Evolutionary conservation across 2,329 filamentous ascomycete species (phyloP).

Genomic region (Pseudopyricularia javanii): DNA sequence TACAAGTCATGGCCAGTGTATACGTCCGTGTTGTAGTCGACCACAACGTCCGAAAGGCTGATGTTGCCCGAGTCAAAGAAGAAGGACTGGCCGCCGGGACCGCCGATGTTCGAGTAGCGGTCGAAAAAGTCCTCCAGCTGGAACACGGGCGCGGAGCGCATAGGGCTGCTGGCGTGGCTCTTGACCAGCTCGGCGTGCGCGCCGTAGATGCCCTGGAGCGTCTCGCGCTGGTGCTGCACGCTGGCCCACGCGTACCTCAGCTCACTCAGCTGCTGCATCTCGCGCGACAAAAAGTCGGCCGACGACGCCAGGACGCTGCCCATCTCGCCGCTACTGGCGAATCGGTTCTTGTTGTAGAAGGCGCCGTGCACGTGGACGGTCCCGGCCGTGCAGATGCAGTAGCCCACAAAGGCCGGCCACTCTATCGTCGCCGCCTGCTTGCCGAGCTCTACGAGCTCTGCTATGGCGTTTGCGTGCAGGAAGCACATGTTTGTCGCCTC

Average conservation of each 20-base stretch:
- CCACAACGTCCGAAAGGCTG: slow-evolving; percentile 52
- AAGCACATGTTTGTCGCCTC: slow-evolving; percentile 82
- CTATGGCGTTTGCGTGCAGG: slow-evolving; percentile 76
- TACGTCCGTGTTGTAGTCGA: slow-evolving; percentile 47
- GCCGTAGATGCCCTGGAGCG: slow-evolving; percentile 63
- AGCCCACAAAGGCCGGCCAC: slow-evolving; percentile 79
- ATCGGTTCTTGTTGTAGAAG: slow-evolving; percentile 52
- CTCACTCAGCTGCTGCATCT: slow-evolving; percentile 70
- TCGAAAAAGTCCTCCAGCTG: slow-evolving; percentile 84
- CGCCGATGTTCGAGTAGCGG: slow-evolving; percentile 51
- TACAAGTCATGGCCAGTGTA: slow-evolving; percentile 37
- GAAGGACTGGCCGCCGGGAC: slow-evolving; percentile 44
- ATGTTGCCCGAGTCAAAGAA: slow-evolving; percentile 65
- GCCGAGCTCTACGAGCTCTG: slow-evolving; percentile 69
- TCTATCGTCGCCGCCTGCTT: slow-evolving; percentile 63
- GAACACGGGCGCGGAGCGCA: slow-evolving; percentile 67
- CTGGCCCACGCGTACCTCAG: slow-evolving; percentile 65
- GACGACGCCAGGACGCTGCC: slow-evolving; percentile 51
- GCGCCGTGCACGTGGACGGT: slow-evolving; percentile 82
- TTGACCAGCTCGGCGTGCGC: slow-evolving; percentile 76
- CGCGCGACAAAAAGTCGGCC: slow-evolving; percentile 59
- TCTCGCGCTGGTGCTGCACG: slow-evolving; percentile 69
- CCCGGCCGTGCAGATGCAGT: slow-evolving; percentile 75
- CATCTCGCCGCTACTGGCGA: slow-evolving; percentile 31
- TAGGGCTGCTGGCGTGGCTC: slow-evolving; percentile 52